These are phyloP conservation scores for Achaetomiella virescens DNA, from an alignment of 495 filamentous ascomycete species.

Conservation along the genomic window DNA sequence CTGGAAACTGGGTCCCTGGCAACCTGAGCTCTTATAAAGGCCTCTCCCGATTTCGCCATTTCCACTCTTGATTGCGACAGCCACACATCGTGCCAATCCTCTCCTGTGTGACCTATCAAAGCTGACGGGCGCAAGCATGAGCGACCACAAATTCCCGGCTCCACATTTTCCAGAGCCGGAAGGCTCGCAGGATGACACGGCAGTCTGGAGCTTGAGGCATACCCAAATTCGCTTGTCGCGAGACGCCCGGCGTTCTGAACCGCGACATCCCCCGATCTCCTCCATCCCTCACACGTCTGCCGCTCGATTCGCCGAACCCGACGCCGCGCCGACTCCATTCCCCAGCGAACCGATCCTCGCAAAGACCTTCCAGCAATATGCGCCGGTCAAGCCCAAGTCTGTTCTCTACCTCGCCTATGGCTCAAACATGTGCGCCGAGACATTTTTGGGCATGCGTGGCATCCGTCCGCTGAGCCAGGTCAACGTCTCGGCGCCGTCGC, in stretches of 20 bases:
- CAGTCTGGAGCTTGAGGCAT: conserved; percentile 12
- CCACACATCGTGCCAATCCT: not conserved
- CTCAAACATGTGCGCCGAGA: conserved; percentile 73
- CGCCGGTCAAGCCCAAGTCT: conserved; percentile 33
- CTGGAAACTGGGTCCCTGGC: not conserved
- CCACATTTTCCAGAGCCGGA: not conserved
- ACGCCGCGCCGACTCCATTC: conserved; percentile 23
- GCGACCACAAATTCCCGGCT: not conserved
- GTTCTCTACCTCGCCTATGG: conserved; percentile 93
- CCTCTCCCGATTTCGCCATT: conserved; percentile 2
- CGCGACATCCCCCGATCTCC: conserved; percentile 17
- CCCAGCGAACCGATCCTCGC: conserved; percentile 23
- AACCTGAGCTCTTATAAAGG: not conserved
- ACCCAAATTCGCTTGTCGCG: conserved; percentile 16
- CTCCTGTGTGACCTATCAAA: not conserved
- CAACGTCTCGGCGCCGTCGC: conserved; percentile 71
- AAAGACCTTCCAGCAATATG: conserved; percentile 1
- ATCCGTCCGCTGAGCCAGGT: conserved; percentile 73
- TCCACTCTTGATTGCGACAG: not conserved
- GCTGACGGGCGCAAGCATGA: conserved; percentile 3
- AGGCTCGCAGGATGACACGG: conserved; percentile 12
- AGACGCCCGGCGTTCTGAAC: conserved; percentile 1
- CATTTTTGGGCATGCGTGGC: conserved; percentile 67
- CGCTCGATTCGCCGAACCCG: conserved; percentile 26
- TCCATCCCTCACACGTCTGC: conserved; percentile 21